Conservation (phyloP, 208 protist genomes). For the Leishmania major region DNA sequence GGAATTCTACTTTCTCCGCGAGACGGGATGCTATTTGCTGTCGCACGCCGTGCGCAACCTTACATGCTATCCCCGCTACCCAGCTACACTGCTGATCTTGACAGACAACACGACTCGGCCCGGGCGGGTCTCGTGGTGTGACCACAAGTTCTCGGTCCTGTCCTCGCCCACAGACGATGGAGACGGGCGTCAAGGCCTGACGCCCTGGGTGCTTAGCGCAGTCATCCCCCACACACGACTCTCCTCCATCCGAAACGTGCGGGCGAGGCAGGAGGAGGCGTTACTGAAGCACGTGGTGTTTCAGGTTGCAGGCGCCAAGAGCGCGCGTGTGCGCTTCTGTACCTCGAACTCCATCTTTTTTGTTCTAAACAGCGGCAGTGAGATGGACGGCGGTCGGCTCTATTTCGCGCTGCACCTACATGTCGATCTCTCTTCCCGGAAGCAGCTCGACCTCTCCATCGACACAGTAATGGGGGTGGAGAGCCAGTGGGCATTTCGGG, state of each 20-base stretch:
- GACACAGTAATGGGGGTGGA: conserved; percentile 31
- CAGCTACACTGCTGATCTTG: conserved; percentile 58
- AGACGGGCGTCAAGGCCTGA: conserved; percentile 40
- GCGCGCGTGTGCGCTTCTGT: conserved; percentile 41
- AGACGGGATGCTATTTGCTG: conserved; percentile 47
- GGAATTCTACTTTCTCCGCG: conserved; percentile 39
- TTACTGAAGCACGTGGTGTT: conserved; percentile 65
- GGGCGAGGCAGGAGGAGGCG: conserved; percentile 38
- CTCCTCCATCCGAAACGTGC: conserved; percentile 20
- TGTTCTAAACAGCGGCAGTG: conserved; percentile 50
- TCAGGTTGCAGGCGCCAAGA: conserved; percentile 42
- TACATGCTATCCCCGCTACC: conserved; percentile 31
- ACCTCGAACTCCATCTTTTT: conserved; percentile 53
- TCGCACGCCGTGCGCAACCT: conserved; percentile 40
- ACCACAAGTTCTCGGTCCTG: conserved; percentile 47
- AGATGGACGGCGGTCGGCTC: conserved; percentile 66
- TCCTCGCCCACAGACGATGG: conserved; percentile 30
- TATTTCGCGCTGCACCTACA: conserved; percentile 76
- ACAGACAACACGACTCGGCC: conserved; percentile 70
- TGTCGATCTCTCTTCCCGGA: conserved; percentile 10
- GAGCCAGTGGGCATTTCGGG: conserved; percentile 44
- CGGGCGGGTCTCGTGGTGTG: conserved; percentile 54
- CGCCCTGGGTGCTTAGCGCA: conserved; percentile 79
- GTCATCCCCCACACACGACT: conserved; percentile 60
- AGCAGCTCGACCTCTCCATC: not conserved